These are phyloP conservation scores for Camellia lanceoleosa DNA, from an alignment of 148 eudicot species.

Conservation along the genomic window DNA sequence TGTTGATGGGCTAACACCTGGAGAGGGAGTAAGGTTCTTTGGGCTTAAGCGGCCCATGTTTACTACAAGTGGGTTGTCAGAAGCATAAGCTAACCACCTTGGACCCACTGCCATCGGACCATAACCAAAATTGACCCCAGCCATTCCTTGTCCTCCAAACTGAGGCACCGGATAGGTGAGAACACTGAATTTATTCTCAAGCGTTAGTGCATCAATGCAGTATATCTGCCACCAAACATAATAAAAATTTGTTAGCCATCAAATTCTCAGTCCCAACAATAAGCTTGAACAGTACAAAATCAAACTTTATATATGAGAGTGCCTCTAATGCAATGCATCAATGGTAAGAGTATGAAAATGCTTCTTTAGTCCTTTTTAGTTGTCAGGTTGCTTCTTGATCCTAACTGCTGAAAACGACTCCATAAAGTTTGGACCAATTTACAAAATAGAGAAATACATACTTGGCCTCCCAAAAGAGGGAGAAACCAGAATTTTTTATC, in stretches of 20 bases:
- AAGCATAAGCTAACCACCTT: conserved; percentile 50
- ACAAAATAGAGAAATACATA: neutral
- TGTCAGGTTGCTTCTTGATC: neutral
- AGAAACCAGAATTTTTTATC: too few species aligned
- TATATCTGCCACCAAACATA: conserved; percentile 30
- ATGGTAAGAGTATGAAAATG: neutral
- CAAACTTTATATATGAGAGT: neutral
- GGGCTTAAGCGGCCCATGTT: conserved; percentile 37
- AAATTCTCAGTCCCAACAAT: neutral
- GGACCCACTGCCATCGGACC: conserved; percentile 54
- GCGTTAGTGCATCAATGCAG: conserved; percentile 43
- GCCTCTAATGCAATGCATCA: neutral
- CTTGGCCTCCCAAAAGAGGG: too few species aligned
- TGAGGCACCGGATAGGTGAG: conserved; percentile 44
- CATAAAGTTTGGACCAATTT: neutral
- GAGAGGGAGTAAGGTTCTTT: conserved; percentile 36
- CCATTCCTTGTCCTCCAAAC: conserved; percentile 30
- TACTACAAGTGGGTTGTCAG: conserved; percentile 26
- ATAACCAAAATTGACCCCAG: conserved; percentile 35
- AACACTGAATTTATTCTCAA: conserved; percentile 37
- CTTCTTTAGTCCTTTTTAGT: neutral
- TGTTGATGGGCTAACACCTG: conserved; percentile 34
- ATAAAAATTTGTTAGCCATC: neutral
- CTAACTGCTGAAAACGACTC: neutral
- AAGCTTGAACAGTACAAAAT: neutral